Percentiles rank a stretch among this genome's conserved stretches.
phyloP scores from a whole-genome alignment of 164 flowering plant species.

The Buxus sempervirens region DNA sequence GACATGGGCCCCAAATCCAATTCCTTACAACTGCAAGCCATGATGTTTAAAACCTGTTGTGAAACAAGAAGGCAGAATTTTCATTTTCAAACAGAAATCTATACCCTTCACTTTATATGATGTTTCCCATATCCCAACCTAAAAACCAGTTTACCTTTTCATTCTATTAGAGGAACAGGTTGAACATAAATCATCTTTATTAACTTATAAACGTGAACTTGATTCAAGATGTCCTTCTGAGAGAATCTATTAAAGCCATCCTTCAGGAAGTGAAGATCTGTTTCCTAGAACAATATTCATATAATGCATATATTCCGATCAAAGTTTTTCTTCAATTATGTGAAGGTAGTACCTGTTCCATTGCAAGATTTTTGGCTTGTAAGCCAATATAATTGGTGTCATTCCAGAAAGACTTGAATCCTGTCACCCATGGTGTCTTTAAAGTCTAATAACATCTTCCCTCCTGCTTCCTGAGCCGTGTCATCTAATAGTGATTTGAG shows the following conservation, averaged over 20 bases:
- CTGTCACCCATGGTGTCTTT: constrained; percentile 76
- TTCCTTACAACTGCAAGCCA: too few relatives aligned
- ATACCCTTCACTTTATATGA: too few relatives aligned
- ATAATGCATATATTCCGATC: background rate
- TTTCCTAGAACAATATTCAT: background rate
- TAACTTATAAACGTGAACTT: background rate
- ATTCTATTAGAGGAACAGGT: too few relatives aligned
- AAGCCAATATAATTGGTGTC: constrained; percentile 2
- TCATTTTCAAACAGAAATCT: too few relatives aligned
- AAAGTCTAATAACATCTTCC: constrained; percentile 69
- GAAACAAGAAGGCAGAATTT: too few relatives aligned
- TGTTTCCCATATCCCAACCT: too few relatives aligned
- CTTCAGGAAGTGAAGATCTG: background rate
- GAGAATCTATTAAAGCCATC: background rate
- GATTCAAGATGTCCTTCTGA: background rate
- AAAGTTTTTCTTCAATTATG: background rate
- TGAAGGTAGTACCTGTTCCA: background rate
- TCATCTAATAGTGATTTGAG: constrained; percentile 70
- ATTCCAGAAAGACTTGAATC: constrained; percentile 88
- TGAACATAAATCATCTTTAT: background rate
- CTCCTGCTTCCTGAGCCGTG: constrained; percentile 63
- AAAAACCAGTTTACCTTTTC: too few relatives aligned
- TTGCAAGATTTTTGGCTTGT: background rate
- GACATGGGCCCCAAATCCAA: too few relatives aligned
- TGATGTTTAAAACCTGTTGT: too few relatives aligned